Percentiles rank a stretch among this genome's conserved stretches.
phyloP scores from a whole-genome alignment of 306 rosid genomes.

The Abrus pulchellus region DNA sequence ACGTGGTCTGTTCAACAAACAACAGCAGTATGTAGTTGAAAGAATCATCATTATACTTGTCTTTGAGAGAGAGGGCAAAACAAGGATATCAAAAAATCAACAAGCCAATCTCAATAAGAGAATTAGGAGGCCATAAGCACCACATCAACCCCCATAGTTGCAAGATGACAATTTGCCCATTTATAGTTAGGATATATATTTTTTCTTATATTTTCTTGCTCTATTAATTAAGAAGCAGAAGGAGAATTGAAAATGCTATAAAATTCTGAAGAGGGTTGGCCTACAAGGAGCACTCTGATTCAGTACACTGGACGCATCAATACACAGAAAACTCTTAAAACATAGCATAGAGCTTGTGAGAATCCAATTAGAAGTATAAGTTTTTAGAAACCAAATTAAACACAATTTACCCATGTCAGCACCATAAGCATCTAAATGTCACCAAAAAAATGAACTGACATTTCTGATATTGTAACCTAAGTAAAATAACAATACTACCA shows the following conservation, averaged over 20 bases:
- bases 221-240: slow-evolving; percentile 33
- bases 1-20: slow-evolving; percentile 11
- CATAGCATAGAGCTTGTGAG: slow-evolving; percentile 24
- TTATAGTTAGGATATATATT: slow-evolving; percentile 5
- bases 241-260: slow-evolving; percentile 18
- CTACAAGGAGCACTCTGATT: slow-evolving; percentile 37
- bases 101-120: slow-evolving; percentile 20
- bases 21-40: slow-evolving; percentile 30
- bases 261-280: slow-evolving; percentile 4
- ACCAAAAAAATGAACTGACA: slow-evolving; percentile 25
- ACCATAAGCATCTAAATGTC: slow-evolving; percentile 40
- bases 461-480: not conserved
- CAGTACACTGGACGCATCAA: not conserved
- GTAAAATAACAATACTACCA: slow-evolving; percentile 27
- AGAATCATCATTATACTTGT: slow-evolving; percentile 25
- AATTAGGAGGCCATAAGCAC: slow-evolving; percentile 43
- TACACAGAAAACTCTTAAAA: slow-evolving; percentile 38
- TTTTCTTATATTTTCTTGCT: not conserved
- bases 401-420: slow-evolving; percentile 40
- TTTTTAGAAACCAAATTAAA: slow-evolving; percentile 19
- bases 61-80: slow-evolving; percentile 25
- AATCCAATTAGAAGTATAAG: slow-evolving; percentile 34
- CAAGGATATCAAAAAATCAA: slow-evolving; percentile 24
- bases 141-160: slow-evolving; percentile 18
- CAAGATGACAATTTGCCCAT: not conserved